A percentile compares a stretch with the other conserved stretches of the same genome.
phyloP scores from a whole-genome alignment of 495 filamentous ascomycete genomes.

The Lichenothelia convexa region DNA sequence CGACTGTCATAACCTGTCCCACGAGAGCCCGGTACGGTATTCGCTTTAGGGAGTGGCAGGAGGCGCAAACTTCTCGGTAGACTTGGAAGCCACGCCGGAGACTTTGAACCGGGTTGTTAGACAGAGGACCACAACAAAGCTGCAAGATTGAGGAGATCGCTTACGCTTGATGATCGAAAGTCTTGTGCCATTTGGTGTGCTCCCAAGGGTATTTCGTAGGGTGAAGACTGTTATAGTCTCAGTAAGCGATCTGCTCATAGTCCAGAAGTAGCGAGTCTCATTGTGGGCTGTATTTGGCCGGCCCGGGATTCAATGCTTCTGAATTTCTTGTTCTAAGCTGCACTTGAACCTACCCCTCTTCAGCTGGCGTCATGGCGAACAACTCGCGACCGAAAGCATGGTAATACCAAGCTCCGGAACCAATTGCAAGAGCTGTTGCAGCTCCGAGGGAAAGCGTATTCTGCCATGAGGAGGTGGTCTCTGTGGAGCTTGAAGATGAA shows the following conservation, averaged over 20 bases:
- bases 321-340: constrained; percentile 1
- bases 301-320: constrained; percentile 5
- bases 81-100: constrained; percentile 99
- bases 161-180: constrained; percentile 93
- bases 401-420: constrained; percentile 86
- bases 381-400: constrained; percentile 79
- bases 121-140: background rate
- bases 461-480: constrained; percentile 36
- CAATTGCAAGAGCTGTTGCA: constrained; percentile 67
- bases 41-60: constrained; percentile 90
- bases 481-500: constrained; percentile 38
- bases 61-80: constrained; percentile 95
- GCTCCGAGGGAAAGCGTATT: constrained; percentile 66
- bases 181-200: constrained; percentile 73
- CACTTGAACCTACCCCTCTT: constrained; percentile 73
- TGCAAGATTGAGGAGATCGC: constrained; percentile 18
- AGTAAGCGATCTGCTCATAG: too few species aligned
- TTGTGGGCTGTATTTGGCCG: too few species aligned
- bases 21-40: constrained; percentile 88
- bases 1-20: constrained; percentile 79
- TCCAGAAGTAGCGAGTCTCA: too few species aligned
- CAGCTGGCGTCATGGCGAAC: constrained; percentile 75
- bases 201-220: constrained; percentile 89
- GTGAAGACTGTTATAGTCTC: constrained; percentile 90
- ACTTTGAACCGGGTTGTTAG: constrained; percentile 25